Conservation (phyloP, 768 basidiomycete genomes). For the Boletus sensibilis region DNA sequence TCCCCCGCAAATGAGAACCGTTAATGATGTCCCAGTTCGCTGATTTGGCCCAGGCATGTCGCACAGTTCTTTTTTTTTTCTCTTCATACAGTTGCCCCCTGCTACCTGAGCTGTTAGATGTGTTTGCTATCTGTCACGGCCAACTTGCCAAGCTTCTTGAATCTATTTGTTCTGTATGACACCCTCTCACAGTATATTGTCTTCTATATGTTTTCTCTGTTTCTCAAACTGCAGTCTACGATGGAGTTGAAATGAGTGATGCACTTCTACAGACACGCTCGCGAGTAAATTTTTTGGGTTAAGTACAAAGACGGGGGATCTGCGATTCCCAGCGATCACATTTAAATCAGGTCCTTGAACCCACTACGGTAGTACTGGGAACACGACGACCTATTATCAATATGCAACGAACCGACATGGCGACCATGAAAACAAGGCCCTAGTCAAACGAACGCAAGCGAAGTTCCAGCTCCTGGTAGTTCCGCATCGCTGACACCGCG, state of each 20-base stretch:
- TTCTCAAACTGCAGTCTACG: neutral
- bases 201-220: neutral
- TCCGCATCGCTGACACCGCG: slow-evolving; percentile 16
- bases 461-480: slow-evolving; percentile 11
- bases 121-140: neutral
- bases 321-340: too few species aligned
- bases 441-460: slow-evolving; percentile 16
- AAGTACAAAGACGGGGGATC: too few species aligned
- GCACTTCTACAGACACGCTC: neutral
- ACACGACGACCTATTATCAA: neutral
- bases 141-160: too few species aligned
- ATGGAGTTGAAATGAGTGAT: neutral
- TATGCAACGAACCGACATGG: neutral
- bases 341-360: too few species aligned
- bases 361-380: too few species aligned
- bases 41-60: neutral
- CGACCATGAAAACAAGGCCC: neutral
- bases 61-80: too few species aligned
- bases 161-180: too few species aligned
- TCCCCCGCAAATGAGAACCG: too few species aligned
- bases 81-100: too few species aligned
- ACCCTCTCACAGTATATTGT: neutral
- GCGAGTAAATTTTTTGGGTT: too few species aligned
- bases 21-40: neutral
- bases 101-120: too few species aligned